Conservation (phyloP, 768 basidiomycete species). For the Suillus paluster region DNA sequence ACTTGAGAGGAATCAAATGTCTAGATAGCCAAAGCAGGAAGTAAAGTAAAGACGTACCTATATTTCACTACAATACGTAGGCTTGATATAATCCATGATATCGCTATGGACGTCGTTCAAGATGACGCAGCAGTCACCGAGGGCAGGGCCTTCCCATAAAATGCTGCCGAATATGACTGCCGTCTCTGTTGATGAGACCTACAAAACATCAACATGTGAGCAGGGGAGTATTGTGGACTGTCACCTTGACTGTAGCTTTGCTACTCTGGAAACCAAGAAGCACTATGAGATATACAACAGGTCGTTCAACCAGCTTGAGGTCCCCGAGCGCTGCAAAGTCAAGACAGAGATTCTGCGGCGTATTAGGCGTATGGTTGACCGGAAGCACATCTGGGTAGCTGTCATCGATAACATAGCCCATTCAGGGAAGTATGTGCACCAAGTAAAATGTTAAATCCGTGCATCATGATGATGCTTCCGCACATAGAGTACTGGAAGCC, state of each 20-base stretch:
- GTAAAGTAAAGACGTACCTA: conserved; percentile 67
- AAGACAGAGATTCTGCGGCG: conserved; percentile 93
- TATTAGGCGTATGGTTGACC: conserved; percentile 94
- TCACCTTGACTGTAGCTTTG: conserved; percentile 95
- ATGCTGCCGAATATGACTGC: conserved; percentile 99
- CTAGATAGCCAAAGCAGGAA: background rate
- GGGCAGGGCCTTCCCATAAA: conserved; percentile 90
- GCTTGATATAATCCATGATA: conserved; percentile 97
- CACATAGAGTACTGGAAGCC: conserved; percentile 57
- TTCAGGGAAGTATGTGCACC: conserved; percentile 47
- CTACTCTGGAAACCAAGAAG: conserved; percentile 98
- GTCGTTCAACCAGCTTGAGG: conserved; percentile 96
- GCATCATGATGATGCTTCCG: conserved; percentile 97
- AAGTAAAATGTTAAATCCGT: conserved; percentile 95
- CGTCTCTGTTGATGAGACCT: conserved; percentile 97
- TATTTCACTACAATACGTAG: conserved; percentile 89
- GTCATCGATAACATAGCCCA: background rate
- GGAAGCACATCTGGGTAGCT: conserved; percentile 78
- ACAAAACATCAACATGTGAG: conserved; percentile 46
- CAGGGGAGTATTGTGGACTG: conserved; percentile 31
- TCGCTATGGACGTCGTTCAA: conserved; percentile 98
- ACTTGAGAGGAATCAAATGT: conserved; percentile 45
- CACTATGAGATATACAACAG: conserved; percentile 88
- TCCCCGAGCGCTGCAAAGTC: conserved; percentile 98
- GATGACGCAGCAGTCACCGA: conserved; percentile 90